A percentile compares a stretch with the other conserved stretches of the same genome.
These are phyloP conservation scores for Selenicereus undatus DNA, from an alignment of 148 eudicot genomes.

Conservation along the genomic window DNA sequence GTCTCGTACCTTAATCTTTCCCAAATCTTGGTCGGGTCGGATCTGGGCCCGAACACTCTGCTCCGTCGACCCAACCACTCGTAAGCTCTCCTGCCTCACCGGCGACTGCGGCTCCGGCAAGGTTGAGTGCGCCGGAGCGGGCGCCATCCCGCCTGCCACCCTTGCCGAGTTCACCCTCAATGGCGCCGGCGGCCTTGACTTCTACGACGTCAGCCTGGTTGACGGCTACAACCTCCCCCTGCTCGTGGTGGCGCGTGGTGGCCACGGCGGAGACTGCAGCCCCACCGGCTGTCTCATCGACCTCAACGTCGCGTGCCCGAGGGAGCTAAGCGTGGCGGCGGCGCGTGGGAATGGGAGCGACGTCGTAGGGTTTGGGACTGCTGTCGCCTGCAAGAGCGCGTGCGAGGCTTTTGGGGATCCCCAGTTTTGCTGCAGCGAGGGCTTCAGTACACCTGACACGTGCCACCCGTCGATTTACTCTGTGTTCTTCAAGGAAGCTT, in stretches of 20 bases:
- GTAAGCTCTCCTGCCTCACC: slow-evolving; percentile 62
- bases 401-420: slow-evolving; percentile 97
- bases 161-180: slow-evolving; percentile 90
- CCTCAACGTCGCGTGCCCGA: slow-evolving; percentile 68
- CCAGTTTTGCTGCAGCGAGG: slow-evolving; percentile 75
- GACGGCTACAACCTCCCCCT: slow-evolving; percentile 95
- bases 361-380: slow-evolving; percentile 22
- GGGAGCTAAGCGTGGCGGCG: slow-evolving; percentile 44
- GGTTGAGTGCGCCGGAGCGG: slow-evolving; percentile 61
- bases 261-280: slow-evolving; percentile 60
- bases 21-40: slow-evolving; percentile 86
- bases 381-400: slow-evolving; percentile 92
- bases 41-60: slow-evolving; percentile 91
- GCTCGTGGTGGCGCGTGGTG: slow-evolving; percentile 58
- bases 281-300: slow-evolving; percentile 87
- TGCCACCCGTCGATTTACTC: slow-evolving; percentile 79
- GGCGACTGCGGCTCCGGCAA: slow-evolving; percentile 89
- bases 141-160: slow-evolving; percentile 91
- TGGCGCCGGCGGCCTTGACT: slow-evolving; percentile 87
- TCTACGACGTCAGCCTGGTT: slow-evolving; percentile 92
- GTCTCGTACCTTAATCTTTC: slow-evolving; percentile 50
- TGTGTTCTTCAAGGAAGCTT: slow-evolving; percentile 62
- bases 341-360: slow-evolving; percentile 40
- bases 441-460: slow-evolving; percentile 70
- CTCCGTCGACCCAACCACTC: slow-evolving; percentile 39